Base-by-base conservation (phyloP, 2,329 filamentous ascomycete genomes). In the Fusarium mexicanum region DNA sequence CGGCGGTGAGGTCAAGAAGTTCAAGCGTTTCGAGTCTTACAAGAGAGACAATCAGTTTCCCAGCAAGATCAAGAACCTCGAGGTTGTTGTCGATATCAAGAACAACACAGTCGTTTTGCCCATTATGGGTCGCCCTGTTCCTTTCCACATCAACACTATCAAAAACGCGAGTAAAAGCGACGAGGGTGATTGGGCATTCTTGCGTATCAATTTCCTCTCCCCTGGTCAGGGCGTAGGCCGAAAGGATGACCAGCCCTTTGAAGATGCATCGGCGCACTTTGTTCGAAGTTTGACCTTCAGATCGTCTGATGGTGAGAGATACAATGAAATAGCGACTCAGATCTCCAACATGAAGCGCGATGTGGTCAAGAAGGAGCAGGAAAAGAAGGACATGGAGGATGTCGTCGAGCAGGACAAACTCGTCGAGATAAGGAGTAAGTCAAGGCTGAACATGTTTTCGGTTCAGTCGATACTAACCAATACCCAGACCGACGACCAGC, bases 341-440 rank as follows among this genome's bases (percentile, higher is more conserved):
- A 98, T 99, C 78, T 96, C 94, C 17, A 96, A 98, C 80, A 92
- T 99, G 87, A 97, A 98, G 86, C 97, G 96, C 81, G 94, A 96
- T 76, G 91, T 94, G 10, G 90, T 94, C 47, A 95, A 97, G 83
- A 93, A 94, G 78, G 96, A 99, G 83, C 95, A 98, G 79, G 96
- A 98, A 84, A 98, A 98, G 90, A 99, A 99, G 86, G 96, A 99
- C 78, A 93, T 99, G 93, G 96, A 99, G 81, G 96, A 99, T 83
- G 96, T 99, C 29, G 95, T 99, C 11, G 96, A 98, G 84, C 96
- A 99, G 83, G 96, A 99, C 82, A 99, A 99, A 86, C 90, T 99
- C 60, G 87, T 97, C 76, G 95, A 98, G 81, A 95, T 98, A 76
- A 90, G 96, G 87, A 98, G 93, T 94, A 86, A 86, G 91, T 86